Evolutionary conservation across 257 asterid species (phyloP).

Genomic region (Leonotis leonurus): DNA sequence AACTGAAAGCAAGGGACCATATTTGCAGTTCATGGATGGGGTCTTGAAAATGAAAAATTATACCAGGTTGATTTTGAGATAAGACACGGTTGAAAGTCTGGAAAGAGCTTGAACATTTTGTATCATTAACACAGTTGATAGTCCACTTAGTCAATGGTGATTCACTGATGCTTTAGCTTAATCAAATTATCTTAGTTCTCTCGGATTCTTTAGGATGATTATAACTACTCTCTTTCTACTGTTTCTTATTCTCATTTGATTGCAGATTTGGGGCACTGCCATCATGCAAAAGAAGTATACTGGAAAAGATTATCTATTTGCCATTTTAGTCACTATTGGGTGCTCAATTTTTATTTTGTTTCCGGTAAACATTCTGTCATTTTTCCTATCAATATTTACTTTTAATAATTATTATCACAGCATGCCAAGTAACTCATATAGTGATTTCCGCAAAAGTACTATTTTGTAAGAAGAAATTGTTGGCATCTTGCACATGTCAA

Average conservation of each 20-base stretch:
- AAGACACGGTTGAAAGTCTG: not conserved
- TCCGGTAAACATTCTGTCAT: conserved; percentile 45
- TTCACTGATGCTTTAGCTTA: not conserved
- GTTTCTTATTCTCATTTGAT: conserved; percentile 19
- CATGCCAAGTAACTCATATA: not conserved
- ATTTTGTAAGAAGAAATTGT: not conserved
- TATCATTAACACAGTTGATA: no score
- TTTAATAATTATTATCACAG: not conserved
- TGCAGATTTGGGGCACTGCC: conserved; percentile 94
- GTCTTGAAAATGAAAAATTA: not conserved
- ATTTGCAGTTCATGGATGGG: not conserved
- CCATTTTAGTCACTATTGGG: conserved; percentile 76
- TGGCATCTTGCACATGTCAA: not conserved
- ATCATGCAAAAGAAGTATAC: conserved; percentile 96
- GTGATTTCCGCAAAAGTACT: not conserved
- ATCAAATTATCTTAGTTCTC: not conserved
- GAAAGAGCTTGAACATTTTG: not conserved
- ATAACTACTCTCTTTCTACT: conserved; percentile 5
- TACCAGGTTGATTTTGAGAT: not conserved
- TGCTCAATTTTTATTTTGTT: conserved; percentile 87
- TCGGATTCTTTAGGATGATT: conserved; percentile 1
- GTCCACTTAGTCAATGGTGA: not conserved
- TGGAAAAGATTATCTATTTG: conserved; percentile 67
- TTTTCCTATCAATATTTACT: not conserved
- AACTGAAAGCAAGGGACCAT: not conserved